These are phyloP conservation scores for Boletellus sp. DNA, from an alignment of 768 basidiomycete genomes.

Conservation along the genomic window DNA sequence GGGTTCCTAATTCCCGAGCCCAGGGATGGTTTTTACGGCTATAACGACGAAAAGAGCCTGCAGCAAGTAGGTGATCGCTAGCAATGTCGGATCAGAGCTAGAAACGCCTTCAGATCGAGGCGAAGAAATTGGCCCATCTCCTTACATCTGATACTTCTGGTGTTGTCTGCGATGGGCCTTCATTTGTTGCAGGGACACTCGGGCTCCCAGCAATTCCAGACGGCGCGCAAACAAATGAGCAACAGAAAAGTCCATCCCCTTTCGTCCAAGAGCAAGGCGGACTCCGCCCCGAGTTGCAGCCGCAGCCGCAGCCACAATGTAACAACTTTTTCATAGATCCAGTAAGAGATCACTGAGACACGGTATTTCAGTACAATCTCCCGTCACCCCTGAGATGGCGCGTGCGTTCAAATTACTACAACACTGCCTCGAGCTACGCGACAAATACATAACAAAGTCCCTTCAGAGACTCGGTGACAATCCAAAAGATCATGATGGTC, in stretches of 20 bases:
- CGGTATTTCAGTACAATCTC: conserved; percentile 18
- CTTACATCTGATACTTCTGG: conserved; percentile 51
- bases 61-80: conserved; percentile 54
- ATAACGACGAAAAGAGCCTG: conserved; percentile 72
- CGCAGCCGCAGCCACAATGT: conserved; percentile 33
- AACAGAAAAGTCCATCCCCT: conserved; percentile 10
- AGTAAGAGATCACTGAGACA: conserved; percentile 3
- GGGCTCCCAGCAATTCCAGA: conserved; percentile 36
- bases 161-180: conserved; percentile 17
- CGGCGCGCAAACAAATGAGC: conserved; percentile 21
- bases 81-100: conserved; percentile 1
- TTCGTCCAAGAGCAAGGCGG: conserved; percentile 38
- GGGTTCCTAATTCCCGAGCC: conserved; percentile 44
- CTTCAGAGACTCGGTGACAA: conserved; percentile 93
- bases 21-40: conserved; percentile 75
- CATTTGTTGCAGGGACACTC: conserved; percentile 39
- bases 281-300: conserved; percentile 27
- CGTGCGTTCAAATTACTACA: conserved; percentile 70
- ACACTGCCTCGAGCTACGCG: conserved; percentile 84
- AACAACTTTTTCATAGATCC: conserved; percentile 11
- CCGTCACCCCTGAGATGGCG: conserved; percentile 38
- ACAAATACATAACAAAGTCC: conserved; percentile 90
- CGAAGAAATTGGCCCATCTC: conserved; percentile 66
- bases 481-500: conserved; percentile 84
- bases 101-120: conserved; percentile 56